These are phyloP conservation scores for Podospora australis DNA, from an alignment of 495 filamentous ascomycete genomes.

Conservation along the genomic window DNA sequence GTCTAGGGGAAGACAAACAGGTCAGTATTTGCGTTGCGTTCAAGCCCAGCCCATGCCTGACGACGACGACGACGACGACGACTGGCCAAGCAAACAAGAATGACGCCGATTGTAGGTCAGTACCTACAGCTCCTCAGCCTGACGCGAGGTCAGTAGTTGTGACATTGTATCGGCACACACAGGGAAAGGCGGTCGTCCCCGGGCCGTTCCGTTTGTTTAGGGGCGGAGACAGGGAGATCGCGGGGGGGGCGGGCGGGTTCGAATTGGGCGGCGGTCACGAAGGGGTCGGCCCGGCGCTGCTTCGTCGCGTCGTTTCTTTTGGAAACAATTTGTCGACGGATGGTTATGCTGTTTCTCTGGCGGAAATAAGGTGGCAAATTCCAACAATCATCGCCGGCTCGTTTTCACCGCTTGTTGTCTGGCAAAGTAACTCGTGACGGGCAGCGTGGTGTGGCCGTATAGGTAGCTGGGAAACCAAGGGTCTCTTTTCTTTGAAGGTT, in stretches of 20 bases:
- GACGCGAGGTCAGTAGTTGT: constrained; percentile 67
- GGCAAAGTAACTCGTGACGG: neutral
- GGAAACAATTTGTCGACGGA: too few relatives aligned
- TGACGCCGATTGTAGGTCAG: too few relatives aligned
- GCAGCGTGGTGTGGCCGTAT: too few relatives aligned
- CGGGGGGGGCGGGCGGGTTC: constrained; percentile 9
- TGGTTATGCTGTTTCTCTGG: too few relatives aligned
- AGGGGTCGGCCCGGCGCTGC: too few relatives aligned
- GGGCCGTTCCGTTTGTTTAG: neutral
- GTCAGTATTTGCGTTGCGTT: constrained; percentile 10
- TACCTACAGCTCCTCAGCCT: constrained; percentile 84
- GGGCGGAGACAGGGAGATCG: constrained; percentile 8
- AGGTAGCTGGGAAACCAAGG: too few relatives aligned
- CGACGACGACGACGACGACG: neutral
- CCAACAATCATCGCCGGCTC: neutral
- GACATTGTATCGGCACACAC: constrained; percentile 49
- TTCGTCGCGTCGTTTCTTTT: too few relatives aligned
- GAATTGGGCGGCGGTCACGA: constrained; percentile 1
- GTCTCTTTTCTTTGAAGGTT: constrained; percentile 5
- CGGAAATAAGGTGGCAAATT: too few relatives aligned
- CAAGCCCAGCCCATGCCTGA: neutral
- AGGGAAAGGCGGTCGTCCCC: constrained; percentile 1
- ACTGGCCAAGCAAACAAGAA: too few relatives aligned
- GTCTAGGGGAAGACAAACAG: constrained; percentile 56
- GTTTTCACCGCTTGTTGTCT: too few relatives aligned